A percentile compares a stretch with the other conserved stretches of the same genome.
Evolutionary conservation across 768 basidiomycete species (phyloP).

Genomic region (Russula earlei): DNA sequence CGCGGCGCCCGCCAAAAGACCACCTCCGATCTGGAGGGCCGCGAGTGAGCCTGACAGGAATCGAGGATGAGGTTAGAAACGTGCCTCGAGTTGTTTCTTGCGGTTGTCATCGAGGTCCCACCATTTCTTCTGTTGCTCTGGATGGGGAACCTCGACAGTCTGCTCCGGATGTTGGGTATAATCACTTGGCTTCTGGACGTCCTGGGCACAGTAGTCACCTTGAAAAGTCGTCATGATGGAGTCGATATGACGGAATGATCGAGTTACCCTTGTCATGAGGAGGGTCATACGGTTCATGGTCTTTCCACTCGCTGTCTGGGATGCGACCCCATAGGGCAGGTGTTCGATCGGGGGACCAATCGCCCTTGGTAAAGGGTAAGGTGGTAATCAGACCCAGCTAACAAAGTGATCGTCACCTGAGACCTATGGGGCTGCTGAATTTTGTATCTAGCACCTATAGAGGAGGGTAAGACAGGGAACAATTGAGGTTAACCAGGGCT

Average conservation of each 20-base stretch:
- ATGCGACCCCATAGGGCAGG: constrained; percentile 63
- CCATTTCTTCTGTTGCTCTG: constrained; percentile 48
- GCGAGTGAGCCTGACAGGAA: background rate
- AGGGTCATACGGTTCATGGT: constrained; percentile 7
- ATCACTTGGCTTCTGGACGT: constrained; percentile 17
- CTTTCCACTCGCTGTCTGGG: constrained; percentile 24
- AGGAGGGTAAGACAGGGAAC: background rate
- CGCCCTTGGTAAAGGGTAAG: constrained; percentile 32
- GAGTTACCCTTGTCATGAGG: constrained; percentile 18
- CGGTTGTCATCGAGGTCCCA: constrained; percentile 42
- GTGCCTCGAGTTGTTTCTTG: constrained; percentile 52
- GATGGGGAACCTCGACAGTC: constrained; percentile 29
- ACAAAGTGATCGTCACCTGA: constrained; percentile 35
- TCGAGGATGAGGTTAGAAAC: background rate
- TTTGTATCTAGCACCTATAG: constrained; percentile 48
- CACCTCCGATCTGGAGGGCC: constrained; percentile 48
- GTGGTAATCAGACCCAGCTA: background rate
- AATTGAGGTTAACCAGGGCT: constrained; percentile 3
- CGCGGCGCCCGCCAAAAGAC: constrained; percentile 46
- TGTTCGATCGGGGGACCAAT: constrained; percentile 55
- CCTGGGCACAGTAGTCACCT: constrained; percentile 4
- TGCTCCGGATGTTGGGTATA: constrained; percentile 24
- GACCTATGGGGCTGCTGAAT: constrained; percentile 66
- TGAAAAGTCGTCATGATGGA: background rate
- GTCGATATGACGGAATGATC: background rate